These are phyloP conservation scores for Globisporangium heterothallicum DNA, from an alignment of 352 stramenopile genomes.

Conservation along the genomic window DNA sequence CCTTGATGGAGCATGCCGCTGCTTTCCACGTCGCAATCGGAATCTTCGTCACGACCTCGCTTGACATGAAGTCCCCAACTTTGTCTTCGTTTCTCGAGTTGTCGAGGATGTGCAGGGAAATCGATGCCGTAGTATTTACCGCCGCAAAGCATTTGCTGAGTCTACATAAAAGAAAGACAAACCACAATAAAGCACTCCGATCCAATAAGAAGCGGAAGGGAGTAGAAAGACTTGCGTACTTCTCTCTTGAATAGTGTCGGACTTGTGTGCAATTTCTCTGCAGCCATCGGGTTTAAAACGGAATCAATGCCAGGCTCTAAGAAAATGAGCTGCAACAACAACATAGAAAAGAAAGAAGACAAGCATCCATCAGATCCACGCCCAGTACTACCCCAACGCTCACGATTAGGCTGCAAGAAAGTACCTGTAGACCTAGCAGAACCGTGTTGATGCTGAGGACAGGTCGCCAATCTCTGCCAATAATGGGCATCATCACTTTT, in stretches of 20 bases:
- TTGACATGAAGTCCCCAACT: conserved; percentile 48
- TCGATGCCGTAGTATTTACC: conserved; percentile 57
- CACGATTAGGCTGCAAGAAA: conserved; percentile 2
- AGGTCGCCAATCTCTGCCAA: conserved; percentile 79
- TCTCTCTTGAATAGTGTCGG: conserved; percentile 42
- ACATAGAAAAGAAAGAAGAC: not conserved
- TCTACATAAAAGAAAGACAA: conserved; percentile 11
- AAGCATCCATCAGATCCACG: not conserved
- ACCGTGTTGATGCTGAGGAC: conserved; percentile 85
- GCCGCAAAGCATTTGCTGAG: conserved; percentile 60
- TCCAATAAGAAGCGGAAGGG: not conserved
- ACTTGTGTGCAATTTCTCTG: conserved; percentile 48
- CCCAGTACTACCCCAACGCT: not conserved
- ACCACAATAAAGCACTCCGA: not conserved
- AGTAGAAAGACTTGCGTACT: conserved; percentile 9
- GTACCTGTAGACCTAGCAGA: conserved; percentile 74
- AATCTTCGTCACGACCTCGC: conserved; percentile 36
- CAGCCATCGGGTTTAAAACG: conserved; percentile 49
- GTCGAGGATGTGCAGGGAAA: conserved; percentile 51
- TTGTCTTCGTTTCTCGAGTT: conserved; percentile 49
- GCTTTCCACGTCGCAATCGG: conserved; percentile 30
- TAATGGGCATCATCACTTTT: conserved; percentile 83
- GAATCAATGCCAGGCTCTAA: conserved; percentile 69
- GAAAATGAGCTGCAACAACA: conserved; percentile 60
- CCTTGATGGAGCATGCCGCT: conserved; percentile 14